A percentile compares a stretch with the other conserved stretches of the same genome.
phyloP scores from a whole-genome alignment of 306 rosid species.

The Vigna unguiculata region DNA sequence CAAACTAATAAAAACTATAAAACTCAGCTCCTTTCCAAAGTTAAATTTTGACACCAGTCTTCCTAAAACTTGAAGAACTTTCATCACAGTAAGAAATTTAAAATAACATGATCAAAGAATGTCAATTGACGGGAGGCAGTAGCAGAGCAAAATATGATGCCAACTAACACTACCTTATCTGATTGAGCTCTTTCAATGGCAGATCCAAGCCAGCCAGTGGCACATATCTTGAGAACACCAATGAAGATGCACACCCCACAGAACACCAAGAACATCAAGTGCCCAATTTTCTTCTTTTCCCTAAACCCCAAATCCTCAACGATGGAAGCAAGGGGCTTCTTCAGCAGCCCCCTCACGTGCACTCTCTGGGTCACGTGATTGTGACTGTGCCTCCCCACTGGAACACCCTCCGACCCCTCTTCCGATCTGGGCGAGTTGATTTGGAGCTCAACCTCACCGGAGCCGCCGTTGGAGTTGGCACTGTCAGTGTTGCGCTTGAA shows the following conservation, averaged over 20 bases:
- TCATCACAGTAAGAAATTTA: neutral
- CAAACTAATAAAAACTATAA: slow-evolving; percentile 25
- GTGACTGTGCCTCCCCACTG: slow-evolving; percentile 57
- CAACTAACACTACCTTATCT: slow-evolving; percentile 55
- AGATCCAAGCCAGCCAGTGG: slow-evolving; percentile 98
- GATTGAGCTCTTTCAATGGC: slow-evolving; percentile 69
- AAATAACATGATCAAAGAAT: neutral
- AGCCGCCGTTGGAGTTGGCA: slow-evolving; percentile 7
- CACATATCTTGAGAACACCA: slow-evolving; percentile 87
- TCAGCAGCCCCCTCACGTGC: slow-evolving; percentile 56
- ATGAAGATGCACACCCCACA: slow-evolving; percentile 88
- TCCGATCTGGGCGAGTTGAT: slow-evolving; percentile 67
- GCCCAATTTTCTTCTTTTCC: slow-evolving; percentile 81
- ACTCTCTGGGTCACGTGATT: slow-evolving; percentile 65
- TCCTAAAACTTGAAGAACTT: neutral
- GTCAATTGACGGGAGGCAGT: neutral
- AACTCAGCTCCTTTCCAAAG: slow-evolving; percentile 17
- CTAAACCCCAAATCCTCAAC: slow-evolving; percentile 72
- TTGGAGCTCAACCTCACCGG: slow-evolving; percentile 69
- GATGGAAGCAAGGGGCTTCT: slow-evolving; percentile 65
- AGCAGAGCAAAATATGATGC: neutral
- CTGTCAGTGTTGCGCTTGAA: slow-evolving; percentile 70
- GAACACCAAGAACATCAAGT: slow-evolving; percentile 85
- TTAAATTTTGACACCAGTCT: neutral
- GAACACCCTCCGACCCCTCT: slow-evolving; percentile 60